A percentile compares a stretch with the other conserved stretches of the same genome.
phyloP scores from a whole-genome alignment of 345 rosid genomes.

The Syzygium grande region DNA sequence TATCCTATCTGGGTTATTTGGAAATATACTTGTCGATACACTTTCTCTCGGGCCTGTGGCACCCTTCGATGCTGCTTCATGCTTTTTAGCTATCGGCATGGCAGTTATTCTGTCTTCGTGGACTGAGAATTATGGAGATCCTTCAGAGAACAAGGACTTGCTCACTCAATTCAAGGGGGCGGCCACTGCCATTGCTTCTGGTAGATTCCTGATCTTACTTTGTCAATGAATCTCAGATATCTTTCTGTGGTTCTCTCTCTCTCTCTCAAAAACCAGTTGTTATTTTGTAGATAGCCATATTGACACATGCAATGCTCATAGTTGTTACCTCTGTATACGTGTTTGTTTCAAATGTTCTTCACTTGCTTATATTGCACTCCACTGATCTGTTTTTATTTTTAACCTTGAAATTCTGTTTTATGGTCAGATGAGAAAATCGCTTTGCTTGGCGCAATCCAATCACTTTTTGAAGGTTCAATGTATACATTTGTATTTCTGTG shows the following conservation, averaged over 20 bases:
- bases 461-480: conserved; percentile 97
- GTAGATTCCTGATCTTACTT: conserved; percentile 22
- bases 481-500: conserved; percentile 98
- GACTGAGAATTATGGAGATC: conserved; percentile 85
- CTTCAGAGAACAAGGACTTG: conserved; percentile 89
- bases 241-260: neutral
- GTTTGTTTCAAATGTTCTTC: neutral
- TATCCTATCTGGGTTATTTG: conserved; percentile 74
- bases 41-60: conserved; percentile 94
- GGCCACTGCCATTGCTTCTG: conserved; percentile 91
- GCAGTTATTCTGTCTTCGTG: conserved; percentile 73
- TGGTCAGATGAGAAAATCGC: conserved; percentile 89
- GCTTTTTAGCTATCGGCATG: conserved; percentile 93
- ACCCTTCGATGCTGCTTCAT: conserved; percentile 94
- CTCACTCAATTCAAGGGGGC: conserved; percentile 88
- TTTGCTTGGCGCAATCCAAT: conserved; percentile 91
- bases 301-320: neutral
- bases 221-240: neutral
- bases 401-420: conserved; percentile 5
- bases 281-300: neutral
- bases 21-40: conserved; percentile 73
- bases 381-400: neutral
- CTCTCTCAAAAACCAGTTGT: neutral
- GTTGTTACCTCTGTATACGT: neutral
- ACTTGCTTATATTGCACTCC: neutral